Evolutionary conservation across 140 eudicot species (phyloP), one percentile per base, ranked within the genome.

Genomic region (Flaveria floridana): DNA sequence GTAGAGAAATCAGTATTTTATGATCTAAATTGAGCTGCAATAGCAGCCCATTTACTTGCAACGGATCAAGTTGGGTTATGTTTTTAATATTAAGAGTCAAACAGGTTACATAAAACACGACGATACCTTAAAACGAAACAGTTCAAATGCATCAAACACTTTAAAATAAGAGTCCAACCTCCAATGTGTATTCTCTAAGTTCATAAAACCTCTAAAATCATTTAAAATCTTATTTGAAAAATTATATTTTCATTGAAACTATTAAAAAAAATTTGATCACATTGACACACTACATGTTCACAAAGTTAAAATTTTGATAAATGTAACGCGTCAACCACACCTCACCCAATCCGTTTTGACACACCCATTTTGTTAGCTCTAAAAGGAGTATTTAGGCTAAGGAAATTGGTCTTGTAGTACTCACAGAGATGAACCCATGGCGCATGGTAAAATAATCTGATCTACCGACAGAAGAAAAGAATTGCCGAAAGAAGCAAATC

Each of bases 391-490:
- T 34, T n/a, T n/a, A 1, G 9, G 18, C 11, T 6, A 21, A 37
- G 41, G 7, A 52, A 25, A 70, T 26, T 25, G 26, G 71, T 30
- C 11, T 72, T 46, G 47, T 67, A 65, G 52, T 65, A 84, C 92
- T 84, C 59, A 94, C 99, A 0, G 90, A 82, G 67, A 94, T 72
- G 82, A 94, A 94, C 14, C 95, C 99, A 46, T 94, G 91, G 66
- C 99, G 89, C 90, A 94, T 74, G 28, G 96, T 74, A 71, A 85
- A 75, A 85, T 94, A 94, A 73, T 94, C 97, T 20, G 99, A 79
- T 85, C 65, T 87, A 41, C 84, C 84, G 80, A 94, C 97, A 64
- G 97, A 72, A 47, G 82, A 73, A 52, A 85, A 87, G 63, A 88
- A 86, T 84, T 90, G 99, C 39, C 95, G 86, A 76, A 82, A 85